Conservation (phyloP, 1,284 basidiomycete genomes). For the Retiboletus flavoniger region DNA sequence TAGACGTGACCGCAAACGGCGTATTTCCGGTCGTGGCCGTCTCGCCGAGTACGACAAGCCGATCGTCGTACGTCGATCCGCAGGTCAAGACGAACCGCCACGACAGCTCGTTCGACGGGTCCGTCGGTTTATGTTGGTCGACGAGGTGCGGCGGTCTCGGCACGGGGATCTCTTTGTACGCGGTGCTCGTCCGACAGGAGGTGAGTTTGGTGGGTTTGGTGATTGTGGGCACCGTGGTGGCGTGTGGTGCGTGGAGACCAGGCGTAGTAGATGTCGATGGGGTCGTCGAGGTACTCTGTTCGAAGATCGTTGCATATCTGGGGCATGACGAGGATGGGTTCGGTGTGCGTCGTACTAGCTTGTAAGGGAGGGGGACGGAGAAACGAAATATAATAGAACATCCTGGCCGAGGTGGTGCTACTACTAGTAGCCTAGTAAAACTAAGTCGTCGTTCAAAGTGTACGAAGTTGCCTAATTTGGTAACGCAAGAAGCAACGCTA, state of each 20-base stretch:
- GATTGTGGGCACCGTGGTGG: conserved; percentile 17
- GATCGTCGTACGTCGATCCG: conserved; percentile 20
- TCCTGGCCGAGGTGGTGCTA: conserved; percentile 23
- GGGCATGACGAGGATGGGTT: conserved; percentile 56
- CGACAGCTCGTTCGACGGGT: conserved; percentile 38
- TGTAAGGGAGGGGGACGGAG: conserved; percentile 68
- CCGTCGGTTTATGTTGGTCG: not conserved
- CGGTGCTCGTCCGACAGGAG: conserved; percentile 60
- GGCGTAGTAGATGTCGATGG: conserved; percentile 54
- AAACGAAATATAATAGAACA: conserved; percentile 81
- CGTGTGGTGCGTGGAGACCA: conserved; percentile 38
- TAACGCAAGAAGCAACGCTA: not conserved
- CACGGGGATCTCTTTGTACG: conserved; percentile 72
- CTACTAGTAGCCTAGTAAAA: too few species aligned
- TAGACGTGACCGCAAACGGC: conserved; percentile 62
- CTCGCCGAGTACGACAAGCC: conserved; percentile 38
- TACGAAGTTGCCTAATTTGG: conserved; percentile 1
- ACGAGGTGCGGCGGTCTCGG: conserved; percentile 53
- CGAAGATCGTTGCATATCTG: conserved; percentile 80
- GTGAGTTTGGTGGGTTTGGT: conserved; percentile 64
- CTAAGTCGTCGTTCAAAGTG: too few species aligned
- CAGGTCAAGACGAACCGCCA: conserved; percentile 66
- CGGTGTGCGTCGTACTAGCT: conserved; percentile 35
- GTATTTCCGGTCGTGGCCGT: conserved; percentile 34
- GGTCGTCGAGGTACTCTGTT: conserved; percentile 58